These are phyloP conservation scores for Posidonia oceanica DNA, from an alignment of 116 monocot genomes.

Conservation along the genomic window DNA sequence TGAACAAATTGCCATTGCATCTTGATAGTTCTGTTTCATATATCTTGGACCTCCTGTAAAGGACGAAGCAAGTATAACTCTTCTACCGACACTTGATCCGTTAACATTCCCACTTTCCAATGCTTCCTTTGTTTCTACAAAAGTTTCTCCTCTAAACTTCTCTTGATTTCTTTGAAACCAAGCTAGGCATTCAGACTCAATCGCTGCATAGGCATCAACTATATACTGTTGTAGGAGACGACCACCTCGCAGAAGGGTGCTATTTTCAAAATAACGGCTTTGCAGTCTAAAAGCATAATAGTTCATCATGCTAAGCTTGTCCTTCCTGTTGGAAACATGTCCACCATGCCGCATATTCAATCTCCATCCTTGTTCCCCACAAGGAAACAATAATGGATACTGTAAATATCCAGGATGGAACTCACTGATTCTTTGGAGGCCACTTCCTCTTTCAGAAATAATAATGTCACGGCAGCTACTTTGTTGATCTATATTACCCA, in stretches of 20 bases:
- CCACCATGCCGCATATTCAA: no score
- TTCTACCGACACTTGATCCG: background rate
- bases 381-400: no score
- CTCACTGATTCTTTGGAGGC: no score
- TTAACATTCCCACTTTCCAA: conserved; percentile 1
- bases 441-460: no score
- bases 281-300: no score
- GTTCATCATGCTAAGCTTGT: no score
- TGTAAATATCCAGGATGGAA: no score
- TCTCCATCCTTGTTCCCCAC: no score
- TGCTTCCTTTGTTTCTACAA: background rate
- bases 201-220: background rate
- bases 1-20: conserved; percentile 14
- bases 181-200: background rate
- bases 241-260: background rate
- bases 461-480: no score
- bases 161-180: background rate
- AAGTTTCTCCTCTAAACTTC: no score
- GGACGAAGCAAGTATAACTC: background rate
- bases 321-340: no score
- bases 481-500: no score
- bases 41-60: conserved; percentile 6
- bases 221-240: background rate
- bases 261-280: background rate
- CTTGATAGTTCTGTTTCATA: conserved; percentile 24